Evolutionary conservation across 176 grass and related monocot genomes (phyloP).

Genomic region (Carex myosuroides): DNA sequence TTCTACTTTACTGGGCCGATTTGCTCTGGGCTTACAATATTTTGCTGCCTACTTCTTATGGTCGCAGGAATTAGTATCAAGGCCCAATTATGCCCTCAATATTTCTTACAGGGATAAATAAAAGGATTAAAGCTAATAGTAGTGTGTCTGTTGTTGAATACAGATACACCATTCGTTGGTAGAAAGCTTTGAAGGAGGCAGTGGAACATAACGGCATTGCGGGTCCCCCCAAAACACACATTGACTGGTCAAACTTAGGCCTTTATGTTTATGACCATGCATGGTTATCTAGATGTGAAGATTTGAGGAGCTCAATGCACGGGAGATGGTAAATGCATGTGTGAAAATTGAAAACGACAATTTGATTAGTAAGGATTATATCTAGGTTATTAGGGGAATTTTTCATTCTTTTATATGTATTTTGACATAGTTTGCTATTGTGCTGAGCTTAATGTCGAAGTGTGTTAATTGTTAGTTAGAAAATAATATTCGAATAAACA

Average conservation of each 20-base stretch:
- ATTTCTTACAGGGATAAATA: too few relatives aligned
- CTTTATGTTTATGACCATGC: constrained; percentile 47
- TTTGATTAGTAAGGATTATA: not conserved
- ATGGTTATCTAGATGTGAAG: constrained; percentile 27
- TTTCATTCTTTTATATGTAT: not conserved
- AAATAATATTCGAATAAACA: not conserved
- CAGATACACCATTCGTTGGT: constrained; percentile 51
- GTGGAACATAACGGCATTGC: constrained; percentile 39
- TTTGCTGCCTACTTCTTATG: too few relatives aligned
- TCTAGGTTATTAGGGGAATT: not conserved
- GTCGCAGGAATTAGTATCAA: too few relatives aligned
- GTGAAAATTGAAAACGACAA: constrained; percentile 18
- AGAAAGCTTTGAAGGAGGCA: constrained; percentile 43
- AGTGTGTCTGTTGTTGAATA: not conserved
- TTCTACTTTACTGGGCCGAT: too few relatives aligned
- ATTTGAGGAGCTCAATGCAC: constrained; percentile 36
- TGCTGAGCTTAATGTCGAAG: not conserved
- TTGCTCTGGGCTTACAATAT: too few relatives aligned
- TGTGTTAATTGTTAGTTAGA: not conserved
- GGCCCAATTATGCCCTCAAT: too few relatives aligned
- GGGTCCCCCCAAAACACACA: constrained; percentile 41
- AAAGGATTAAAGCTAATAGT: too few relatives aligned
- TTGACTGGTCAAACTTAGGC: constrained; percentile 18
- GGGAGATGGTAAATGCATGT: constrained; percentile 36
- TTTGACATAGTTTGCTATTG: not conserved